These are phyloP conservation scores for Digitaria exilis DNA, from an alignment of 202 grass and related monocot genomes.

Conservation along the genomic window DNA sequence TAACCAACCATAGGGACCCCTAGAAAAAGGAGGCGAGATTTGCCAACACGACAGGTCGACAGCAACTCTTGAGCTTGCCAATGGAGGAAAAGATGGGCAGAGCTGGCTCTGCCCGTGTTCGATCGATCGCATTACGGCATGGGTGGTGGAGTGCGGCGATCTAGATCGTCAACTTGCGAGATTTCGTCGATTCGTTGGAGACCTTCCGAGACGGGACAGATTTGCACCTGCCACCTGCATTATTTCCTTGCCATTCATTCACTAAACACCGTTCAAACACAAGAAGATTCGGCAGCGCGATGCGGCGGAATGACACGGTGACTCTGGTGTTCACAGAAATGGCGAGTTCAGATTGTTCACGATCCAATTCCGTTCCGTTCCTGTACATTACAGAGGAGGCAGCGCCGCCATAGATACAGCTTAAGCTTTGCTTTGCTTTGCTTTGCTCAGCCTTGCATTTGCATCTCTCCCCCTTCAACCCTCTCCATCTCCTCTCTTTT, in stretches of 20 bases:
- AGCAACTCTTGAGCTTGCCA: not conserved
- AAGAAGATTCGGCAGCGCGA: not conserved
- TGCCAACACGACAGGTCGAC: not conserved
- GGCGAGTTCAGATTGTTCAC: not conserved
- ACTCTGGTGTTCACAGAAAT: not conserved
- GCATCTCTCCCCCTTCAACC: too few relatives aligned
- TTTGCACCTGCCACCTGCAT: not conserved
- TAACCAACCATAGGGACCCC: not conserved
- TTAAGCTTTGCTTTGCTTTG: conserved; percentile 15
- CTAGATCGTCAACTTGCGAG: not conserved
- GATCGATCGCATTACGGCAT: not conserved
- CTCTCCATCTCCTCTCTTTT: too few relatives aligned
- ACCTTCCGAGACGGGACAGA: not conserved
- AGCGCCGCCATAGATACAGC: not conserved
- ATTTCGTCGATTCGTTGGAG: not conserved
- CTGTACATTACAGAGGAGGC: conserved; percentile 36
- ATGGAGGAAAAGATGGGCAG: not conserved
- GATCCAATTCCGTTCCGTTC: not conserved
- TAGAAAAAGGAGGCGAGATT: not conserved
- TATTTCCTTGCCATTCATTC: not conserved
- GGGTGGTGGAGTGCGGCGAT: not conserved
- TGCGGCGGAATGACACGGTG: not conserved
- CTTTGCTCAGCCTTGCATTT: not conserved
- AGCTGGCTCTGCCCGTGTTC: not conserved
- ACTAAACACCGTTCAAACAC: too few relatives aligned